A percentile compares a stretch with the other conserved stretches of the same genome.
Conservation (phyloP, 73 alveolate genomes). For the Blepharisma japonicum region DNA sequence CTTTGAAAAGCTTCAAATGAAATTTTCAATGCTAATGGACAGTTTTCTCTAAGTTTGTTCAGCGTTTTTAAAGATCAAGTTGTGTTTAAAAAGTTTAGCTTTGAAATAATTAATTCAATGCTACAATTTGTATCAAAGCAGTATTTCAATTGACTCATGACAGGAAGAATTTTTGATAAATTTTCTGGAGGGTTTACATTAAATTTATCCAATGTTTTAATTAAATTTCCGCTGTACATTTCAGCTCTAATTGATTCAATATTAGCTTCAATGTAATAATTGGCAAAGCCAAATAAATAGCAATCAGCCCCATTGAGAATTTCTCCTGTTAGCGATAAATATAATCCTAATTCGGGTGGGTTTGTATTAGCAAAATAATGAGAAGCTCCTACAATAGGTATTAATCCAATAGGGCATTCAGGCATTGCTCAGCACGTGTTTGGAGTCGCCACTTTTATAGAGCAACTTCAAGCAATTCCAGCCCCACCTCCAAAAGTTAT, state of each 20-base stretch:
- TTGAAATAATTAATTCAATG: too few species aligned
- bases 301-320: conserved; percentile 30
- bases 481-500: conserved; percentile 41
- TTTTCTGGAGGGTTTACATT: too few species aligned
- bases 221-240: too few species aligned
- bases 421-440: conserved; percentile 41
- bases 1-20: conserved; percentile 67
- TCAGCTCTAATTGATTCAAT: neutral
- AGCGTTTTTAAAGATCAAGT: conserved; percentile 35
- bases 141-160: too few species aligned
- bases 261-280: neutral
- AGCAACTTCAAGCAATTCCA: conserved; percentile 32
- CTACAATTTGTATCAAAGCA: too few species aligned
- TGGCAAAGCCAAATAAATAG: neutral
- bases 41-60: conserved; percentile 29
- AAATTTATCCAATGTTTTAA: too few species aligned
- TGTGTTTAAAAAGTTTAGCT: too few species aligned
- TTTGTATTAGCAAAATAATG: conserved; percentile 3
- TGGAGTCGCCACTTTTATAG: conserved; percentile 5
- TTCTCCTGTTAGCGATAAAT: conserved; percentile 38
- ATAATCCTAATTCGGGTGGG: conserved; percentile 32
- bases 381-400: conserved; percentile 50
- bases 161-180: too few species aligned
- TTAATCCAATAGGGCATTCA: conserved; percentile 36
- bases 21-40: conserved; percentile 66